Evolutionary conservation across 148 eudicot species (phyloP).

Genomic region (Simmondsia chinensis): DNA sequence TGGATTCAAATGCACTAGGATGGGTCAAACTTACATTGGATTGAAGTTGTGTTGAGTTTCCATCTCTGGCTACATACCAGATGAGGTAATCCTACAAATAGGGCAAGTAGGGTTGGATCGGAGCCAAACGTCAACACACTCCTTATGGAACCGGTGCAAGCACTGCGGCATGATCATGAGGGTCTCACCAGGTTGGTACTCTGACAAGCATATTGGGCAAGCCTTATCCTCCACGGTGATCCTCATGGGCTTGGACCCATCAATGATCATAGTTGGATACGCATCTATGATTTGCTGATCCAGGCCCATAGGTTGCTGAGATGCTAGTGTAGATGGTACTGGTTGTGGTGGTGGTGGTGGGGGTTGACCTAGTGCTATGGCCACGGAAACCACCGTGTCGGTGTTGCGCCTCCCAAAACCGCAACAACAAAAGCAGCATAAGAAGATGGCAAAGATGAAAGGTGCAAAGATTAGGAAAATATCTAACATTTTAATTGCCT

Average conservation of each 20-base stretch:
- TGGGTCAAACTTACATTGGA: too few species aligned
- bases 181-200: constrained; percentile 13
- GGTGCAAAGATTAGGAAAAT: constrained; percentile 3
- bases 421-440: constrained; percentile 11
- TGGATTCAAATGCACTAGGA: too few species aligned
- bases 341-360: constrained; percentile 1
- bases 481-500: background rate
- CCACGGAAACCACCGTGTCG: background rate
- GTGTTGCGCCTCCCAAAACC: background rate
- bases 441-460: background rate
- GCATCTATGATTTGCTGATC: constrained; percentile 14
- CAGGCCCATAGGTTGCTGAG: too few species aligned
- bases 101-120: constrained; percentile 18
- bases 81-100: constrained; percentile 20
- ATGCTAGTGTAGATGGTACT: too few species aligned
- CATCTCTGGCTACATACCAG: constrained; percentile 3
- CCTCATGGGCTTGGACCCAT: constrained; percentile 17
- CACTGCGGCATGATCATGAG: constrained; percentile 24
- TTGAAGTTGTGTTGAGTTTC: too few species aligned
- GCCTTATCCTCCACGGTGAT: constrained; percentile 4
- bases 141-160: constrained; percentile 18
- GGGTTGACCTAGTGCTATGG: background rate
- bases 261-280: constrained; percentile 12
- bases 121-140: constrained; percentile 27
- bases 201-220: constrained; percentile 20